Conservation (phyloP, 495 filamentous ascomycete species). For the Hamigera avellanea region DNA sequence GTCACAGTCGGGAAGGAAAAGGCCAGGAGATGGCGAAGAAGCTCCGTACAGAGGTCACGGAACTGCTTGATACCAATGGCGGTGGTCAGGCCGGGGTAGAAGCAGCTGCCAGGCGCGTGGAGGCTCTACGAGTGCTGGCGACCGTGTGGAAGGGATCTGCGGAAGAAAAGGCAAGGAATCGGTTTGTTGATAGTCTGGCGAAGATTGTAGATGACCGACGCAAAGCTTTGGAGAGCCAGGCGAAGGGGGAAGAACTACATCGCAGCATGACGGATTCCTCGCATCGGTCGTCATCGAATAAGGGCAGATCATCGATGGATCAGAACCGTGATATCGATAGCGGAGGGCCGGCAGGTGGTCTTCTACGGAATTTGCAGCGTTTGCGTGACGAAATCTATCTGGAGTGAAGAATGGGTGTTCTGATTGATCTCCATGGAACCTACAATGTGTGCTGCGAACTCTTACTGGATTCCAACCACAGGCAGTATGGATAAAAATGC, state of each 20-base stretch:
- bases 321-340: constrained; percentile 27
- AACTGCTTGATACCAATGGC: constrained; percentile 44
- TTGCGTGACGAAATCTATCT: constrained; percentile 63
- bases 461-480: too few relatives aligned
- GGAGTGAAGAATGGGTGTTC: too few relatives aligned
- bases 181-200: constrained; percentile 70
- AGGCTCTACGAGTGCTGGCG: constrained; percentile 58
- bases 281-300: constrained; percentile 9
- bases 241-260: constrained; percentile 20
- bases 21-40: constrained; percentile 60
- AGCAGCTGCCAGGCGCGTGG: constrained; percentile 57
- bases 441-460: too few relatives aligned
- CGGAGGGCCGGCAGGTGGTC: constrained; percentile 51
- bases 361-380: constrained; percentile 71
- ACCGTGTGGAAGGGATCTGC: constrained; percentile 87
- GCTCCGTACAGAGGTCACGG: constrained; percentile 58
- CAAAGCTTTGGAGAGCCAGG: constrained; percentile 42
- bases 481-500: too few relatives aligned
- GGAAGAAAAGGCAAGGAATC: constrained; percentile 74
- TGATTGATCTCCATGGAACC: too few relatives aligned
- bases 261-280: constrained; percentile 1
- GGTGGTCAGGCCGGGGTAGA: constrained; percentile 38
- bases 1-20: constrained; percentile 61
- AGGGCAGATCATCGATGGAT: constrained; percentile 6
- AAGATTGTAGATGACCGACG: constrained; percentile 45